Base-by-base conservation (phyloP, 352 stramenopile species). In the Phytopythium vexans region DNA sequence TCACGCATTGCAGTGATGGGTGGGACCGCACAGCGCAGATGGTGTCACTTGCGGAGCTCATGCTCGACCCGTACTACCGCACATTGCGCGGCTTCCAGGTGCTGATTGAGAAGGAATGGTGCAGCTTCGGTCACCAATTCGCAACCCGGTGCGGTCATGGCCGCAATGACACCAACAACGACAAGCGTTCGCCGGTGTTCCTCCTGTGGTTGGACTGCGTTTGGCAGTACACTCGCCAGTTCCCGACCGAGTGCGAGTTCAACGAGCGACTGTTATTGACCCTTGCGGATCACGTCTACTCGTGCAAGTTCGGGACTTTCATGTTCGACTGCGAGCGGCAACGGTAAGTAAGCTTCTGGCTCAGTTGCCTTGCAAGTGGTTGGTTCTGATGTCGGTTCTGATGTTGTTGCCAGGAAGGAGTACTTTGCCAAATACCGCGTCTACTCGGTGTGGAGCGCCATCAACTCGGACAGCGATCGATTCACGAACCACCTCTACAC, bases 1-100 rank as follows among this genome's bases (percentile, higher is more conserved):
- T 99, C 41, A 89, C 98, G 39, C 97, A 99, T 66, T 99, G 98
- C 68, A 98, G 90, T 53, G 96, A 99, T 64, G 97, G 97, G 11
- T 99, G 97, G 97, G 97, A 99, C 76, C 86, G 97, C n/a, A 99
- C 97, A 3, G 86, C 95, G 8, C 96, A 99, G 82, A 97, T 99
- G 56, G 82, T 91, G 1, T 83, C 86, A 16, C 70, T 99, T 9
- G 91, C 96, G 0, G 89, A 99, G 77, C 60, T 99, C 31, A 87
- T 99, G 61, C 66, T 99, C 11, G 97, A 99, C 68, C 94, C 97
- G 11, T 97, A 96, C 75, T 99, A 98, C 62, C 86, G 98, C 37
- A 99, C 97, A 7, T 60, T 97, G n/a, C 77, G 92, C 35, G 98
- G 98, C 3, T 99, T 99, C 55, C 85, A 92, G 49, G 62, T 74